Percentiles rank a stretch among this genome's conserved stretches.
These are phyloP conservation scores for Geranomyces variabilis DNA, from an alignment of 192 early-diverging fungal species.

Conservation along the genomic window DNA sequence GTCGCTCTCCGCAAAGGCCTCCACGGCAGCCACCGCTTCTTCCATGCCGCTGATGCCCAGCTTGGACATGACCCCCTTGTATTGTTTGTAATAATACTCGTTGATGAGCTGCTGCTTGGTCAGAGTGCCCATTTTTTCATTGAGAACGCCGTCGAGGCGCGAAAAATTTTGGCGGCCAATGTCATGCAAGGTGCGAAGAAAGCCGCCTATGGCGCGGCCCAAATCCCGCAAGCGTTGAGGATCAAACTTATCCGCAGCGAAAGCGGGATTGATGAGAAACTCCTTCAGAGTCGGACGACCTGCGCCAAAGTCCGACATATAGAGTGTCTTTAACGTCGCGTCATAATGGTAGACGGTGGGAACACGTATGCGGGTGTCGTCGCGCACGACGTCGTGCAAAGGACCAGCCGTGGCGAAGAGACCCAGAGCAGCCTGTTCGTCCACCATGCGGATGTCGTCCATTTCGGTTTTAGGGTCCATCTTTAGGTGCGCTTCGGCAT, in stretches of 20 bases:
- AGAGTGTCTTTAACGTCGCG: neutral
- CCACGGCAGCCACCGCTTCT: neutral
- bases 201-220: neutral
- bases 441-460: neutral
- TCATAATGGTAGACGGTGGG: neutral
- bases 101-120: neutral
- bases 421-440: neutral
- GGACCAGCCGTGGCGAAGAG: neutral
- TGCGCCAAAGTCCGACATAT: neutral
- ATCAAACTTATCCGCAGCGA: neutral
- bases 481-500: constrained; percentile 9
- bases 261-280: neutral
- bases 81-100: neutral
- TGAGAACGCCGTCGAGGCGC: neutral
- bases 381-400: neutral
- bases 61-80: neutral
- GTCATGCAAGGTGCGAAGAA: neutral
- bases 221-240: neutral
- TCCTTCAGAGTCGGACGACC: neutral
- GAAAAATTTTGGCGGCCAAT: neutral
- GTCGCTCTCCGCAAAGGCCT: neutral
- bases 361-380: neutral
- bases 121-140: neutral
- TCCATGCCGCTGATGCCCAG: neutral
- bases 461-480: neutral